Base-by-base conservation (phyloP, 2,329 filamentous ascomycete genomes). In the Botrytis squamosa region DNA sequence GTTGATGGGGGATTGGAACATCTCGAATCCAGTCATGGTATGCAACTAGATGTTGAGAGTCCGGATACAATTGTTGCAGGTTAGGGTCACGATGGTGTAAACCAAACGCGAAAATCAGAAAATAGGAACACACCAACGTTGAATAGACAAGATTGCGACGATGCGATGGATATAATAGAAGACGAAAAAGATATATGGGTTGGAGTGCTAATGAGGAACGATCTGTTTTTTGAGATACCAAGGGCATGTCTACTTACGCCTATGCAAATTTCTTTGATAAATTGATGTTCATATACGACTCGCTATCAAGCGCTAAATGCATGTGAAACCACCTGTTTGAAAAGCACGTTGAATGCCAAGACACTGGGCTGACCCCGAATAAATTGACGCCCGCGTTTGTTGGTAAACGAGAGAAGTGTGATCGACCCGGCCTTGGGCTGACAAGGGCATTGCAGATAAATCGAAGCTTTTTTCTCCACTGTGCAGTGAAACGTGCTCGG, bases 41-140 rank as follows among this genome's bases (percentile, higher is more conserved):
- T 78, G 70, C 78, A 78, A 64, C 66, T 77, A n/a, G 77, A 79
- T 71, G 78, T 78, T 59, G 77, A 79, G 42, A 79, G 77, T 65
- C 77, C 78, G 16, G 78, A 79, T 74, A 80, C 78, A 36, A 74
- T 80, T 67, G 75, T 80, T 73, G 74, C 74, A 71, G 73, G 72
- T 52, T 66, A 70, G 40, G 70, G 72, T 57, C 64, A 71, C n/a
- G 52, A n/a, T 74, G 59, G 71, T 38, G 36, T 22, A 12, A n/a
- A 12, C 16, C 25, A 14, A 40, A 25, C 16, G n/a, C 46, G 46
- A 14, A 67, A 25, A 52, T 40, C 33, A 55, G 46, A 40, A 29
- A 18, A 40, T 29, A 38, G 38, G 65, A 52, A 29, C 33, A 55
- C 22, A 14, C 18, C 33, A 40, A 16, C n/a, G 22, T 29, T 40